These are phyloP conservation scores for Aspergillus amoenus DNA, from an alignment of 2,329 filamentous ascomycete genomes.

Conservation along the genomic window DNA sequence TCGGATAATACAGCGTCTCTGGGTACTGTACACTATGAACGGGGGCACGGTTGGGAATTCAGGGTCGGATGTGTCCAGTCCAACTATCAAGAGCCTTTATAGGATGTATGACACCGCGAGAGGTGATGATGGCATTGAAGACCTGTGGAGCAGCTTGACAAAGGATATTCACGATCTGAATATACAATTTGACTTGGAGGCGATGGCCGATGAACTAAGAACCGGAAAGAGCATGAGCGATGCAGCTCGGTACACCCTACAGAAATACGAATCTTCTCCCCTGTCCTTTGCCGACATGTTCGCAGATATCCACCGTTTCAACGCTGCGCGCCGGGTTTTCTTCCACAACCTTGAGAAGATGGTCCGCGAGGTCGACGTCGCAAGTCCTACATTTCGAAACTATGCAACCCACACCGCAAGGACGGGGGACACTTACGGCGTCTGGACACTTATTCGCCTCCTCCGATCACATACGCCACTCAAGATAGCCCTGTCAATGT, in stretches of 20 bases:
- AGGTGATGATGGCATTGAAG: constrained; percentile 9
- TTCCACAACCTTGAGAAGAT: constrained; percentile 31
- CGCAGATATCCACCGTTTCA: constrained; percentile 25
- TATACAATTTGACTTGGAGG: constrained; percentile 31
- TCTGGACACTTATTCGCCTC: constrained; percentile 33
- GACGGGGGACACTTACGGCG: constrained; percentile 26
- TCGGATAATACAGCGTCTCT: constrained; percentile 34
- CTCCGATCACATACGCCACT: constrained; percentile 38
- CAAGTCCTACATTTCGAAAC: constrained; percentile 30
- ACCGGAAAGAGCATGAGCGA: constrained; percentile 23
- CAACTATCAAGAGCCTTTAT: constrained; percentile 24
- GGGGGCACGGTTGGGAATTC: constrained; percentile 20
- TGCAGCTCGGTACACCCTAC: constrained; percentile 23
- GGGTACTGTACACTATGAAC: constrained; percentile 30
- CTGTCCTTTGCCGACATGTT: constrained; percentile 30
- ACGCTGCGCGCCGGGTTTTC: constrained; percentile 26
- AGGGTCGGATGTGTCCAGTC: constrained; percentile 20
- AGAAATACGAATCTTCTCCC: constrained; percentile 27
- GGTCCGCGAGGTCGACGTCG: constrained; percentile 34
- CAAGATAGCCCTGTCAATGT: constrained; percentile 37
- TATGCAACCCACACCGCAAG: constrained; percentile 32
- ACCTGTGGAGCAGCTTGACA: constrained; percentile 29
- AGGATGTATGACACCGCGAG: constrained; percentile 27
- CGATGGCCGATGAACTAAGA: constrained; percentile 29
- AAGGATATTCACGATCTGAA: constrained; percentile 28